A percentile compares a stretch with the other conserved stretches of the same genome.
Evolutionary conservation across 495 filamentous ascomycete genomes (phyloP).

Genomic region (Jackrogersella minutella): DNA sequence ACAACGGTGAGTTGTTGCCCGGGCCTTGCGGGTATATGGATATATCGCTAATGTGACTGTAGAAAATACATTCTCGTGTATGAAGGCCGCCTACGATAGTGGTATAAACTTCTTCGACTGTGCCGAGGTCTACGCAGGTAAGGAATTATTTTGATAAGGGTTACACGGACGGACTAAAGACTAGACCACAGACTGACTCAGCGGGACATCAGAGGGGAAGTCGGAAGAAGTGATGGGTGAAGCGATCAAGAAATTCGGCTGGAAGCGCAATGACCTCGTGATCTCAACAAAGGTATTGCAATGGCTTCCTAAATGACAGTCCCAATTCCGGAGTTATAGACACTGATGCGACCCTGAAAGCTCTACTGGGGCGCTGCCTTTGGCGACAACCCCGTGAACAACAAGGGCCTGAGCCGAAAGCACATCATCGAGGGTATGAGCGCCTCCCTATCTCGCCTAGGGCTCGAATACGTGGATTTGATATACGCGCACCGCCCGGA

Average conservation of each 20-base stretch:
- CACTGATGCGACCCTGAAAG: constrained; percentile 43
- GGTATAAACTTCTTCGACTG: constrained; percentile 82
- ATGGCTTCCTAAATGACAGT: background rate
- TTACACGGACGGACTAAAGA: too few relatives aligned
- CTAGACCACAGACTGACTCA: constrained; percentile 7
- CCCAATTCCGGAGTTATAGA: background rate
- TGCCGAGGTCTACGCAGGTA: constrained; percentile 66
- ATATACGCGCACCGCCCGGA: constrained; percentile 89
- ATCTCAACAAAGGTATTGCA: constrained; percentile 65
- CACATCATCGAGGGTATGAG: constrained; percentile 76
- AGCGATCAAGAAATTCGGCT: constrained; percentile 70
- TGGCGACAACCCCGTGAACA: constrained; percentile 72
- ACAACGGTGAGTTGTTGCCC: constrained; percentile 59
- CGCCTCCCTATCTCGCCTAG: constrained; percentile 71
- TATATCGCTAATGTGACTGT: background rate
- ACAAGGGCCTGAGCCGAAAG: constrained; percentile 80
- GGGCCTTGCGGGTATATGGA: background rate
- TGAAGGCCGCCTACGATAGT: constrained; percentile 78
- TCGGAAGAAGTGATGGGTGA: constrained; percentile 78
- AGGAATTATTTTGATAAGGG: background rate
- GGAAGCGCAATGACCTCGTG: constrained; percentile 84
- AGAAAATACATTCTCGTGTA: constrained; percentile 71
- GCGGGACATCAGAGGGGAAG: constrained; percentile 55
- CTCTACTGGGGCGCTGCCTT: constrained; percentile 73
- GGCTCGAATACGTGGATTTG: constrained; percentile 79